Percentiles rank a stretch among this genome's conserved stretches.
phyloP scores from a whole-genome alignment of 805 yeast genomes.

The Candida xiaguanensis region DNA sequence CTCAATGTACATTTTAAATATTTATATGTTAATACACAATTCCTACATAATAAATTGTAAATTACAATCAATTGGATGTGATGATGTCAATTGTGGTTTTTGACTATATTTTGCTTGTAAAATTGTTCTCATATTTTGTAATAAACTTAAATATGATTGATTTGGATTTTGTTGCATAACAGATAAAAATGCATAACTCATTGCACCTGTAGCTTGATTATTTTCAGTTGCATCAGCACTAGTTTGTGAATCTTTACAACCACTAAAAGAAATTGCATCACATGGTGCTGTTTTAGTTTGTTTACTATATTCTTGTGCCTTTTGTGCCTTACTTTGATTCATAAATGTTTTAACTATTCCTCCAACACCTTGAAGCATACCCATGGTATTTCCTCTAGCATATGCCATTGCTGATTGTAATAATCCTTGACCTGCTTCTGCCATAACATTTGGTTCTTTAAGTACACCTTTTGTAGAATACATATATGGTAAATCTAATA shows the following conservation, averaged over 20 bases:
- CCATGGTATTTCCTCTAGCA: constrained; percentile 50
- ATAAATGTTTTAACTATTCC: constrained; percentile 15
- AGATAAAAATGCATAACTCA: constrained; percentile 73
- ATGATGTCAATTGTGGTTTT: constrained; percentile 76
- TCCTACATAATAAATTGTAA: constrained; percentile 31
- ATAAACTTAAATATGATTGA: constrained; percentile 64
- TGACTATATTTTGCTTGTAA: constrained; percentile 67
- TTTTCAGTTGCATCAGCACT: constrained; percentile 72
- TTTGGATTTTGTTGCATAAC: constrained; percentile 59
- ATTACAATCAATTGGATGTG: constrained; percentile 73
- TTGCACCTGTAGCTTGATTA: constrained; percentile 76
- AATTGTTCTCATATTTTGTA: constrained; percentile 66
- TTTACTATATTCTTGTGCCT: constrained; percentile 38
- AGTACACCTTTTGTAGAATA: constrained; percentile 81
- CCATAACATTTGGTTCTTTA: constrained; percentile 75
- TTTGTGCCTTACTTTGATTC: constrained; percentile 18
- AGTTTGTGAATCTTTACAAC: constrained; percentile 82
- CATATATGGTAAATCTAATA: constrained; percentile 71
- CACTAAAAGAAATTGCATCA: constrained; percentile 72
- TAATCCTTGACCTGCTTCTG: constrained; percentile 70
- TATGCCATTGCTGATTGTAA: constrained; percentile 57
- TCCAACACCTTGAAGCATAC: constrained; percentile 41
- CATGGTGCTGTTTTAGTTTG: constrained; percentile 68
- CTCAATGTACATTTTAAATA: neutral
- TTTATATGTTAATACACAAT: neutral